phyloP scores from a whole-genome alignment of 1,139 yeast genomes.

The Hanseniaspora sp. region DNA sequence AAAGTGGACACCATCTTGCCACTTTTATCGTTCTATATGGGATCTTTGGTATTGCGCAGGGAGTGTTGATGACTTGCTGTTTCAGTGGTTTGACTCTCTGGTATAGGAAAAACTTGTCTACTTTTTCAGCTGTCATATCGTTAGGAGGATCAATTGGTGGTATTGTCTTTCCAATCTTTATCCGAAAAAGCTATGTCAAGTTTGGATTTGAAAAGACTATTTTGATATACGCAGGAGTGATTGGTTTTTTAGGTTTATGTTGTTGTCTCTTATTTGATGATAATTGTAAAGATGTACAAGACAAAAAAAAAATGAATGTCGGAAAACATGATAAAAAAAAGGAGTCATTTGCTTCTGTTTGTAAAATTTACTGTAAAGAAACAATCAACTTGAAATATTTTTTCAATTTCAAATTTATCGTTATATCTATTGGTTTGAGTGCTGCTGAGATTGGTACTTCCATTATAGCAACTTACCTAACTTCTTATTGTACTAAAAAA shows the following conservation, averaged over 20 bases:
- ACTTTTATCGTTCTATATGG: constrained; percentile 9
- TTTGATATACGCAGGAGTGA: constrained; percentile 45
- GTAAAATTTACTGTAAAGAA: constrained; percentile 24
- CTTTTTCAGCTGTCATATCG: constrained; percentile 3
- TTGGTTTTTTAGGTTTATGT: constrained; percentile 25
- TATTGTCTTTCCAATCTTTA: constrained; percentile 46
- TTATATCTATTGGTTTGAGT: constrained; percentile 22
- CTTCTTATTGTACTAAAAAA: constrained; percentile 33
- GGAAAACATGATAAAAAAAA: neutral
- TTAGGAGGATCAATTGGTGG: constrained; percentile 44
- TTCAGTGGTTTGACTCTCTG: constrained; percentile 51
- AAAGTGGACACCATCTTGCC: constrained; percentile 28
- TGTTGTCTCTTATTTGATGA: constrained; percentile 25
- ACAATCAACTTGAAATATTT: constrained; percentile 31
- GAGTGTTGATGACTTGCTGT: constrained; percentile 46
- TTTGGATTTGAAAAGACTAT: constrained; percentile 58
- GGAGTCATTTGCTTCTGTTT: constrained; percentile 19
- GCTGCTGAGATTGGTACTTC: constrained; percentile 21
- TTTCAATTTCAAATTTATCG: constrained; percentile 22
- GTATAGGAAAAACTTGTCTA: constrained; percentile 31
- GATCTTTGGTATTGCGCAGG: constrained; percentile 7
- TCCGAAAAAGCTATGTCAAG: constrained; percentile 41
- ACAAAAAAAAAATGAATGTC: constrained; percentile 37
- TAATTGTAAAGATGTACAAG: no score
- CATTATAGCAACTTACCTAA: constrained; percentile 33